Evolutionary conservation across 2,329 filamentous ascomycete genomes (phyloP), one percentile per base, ranked within the genome.

Genomic region (Apiospora malaysiana): DNA sequence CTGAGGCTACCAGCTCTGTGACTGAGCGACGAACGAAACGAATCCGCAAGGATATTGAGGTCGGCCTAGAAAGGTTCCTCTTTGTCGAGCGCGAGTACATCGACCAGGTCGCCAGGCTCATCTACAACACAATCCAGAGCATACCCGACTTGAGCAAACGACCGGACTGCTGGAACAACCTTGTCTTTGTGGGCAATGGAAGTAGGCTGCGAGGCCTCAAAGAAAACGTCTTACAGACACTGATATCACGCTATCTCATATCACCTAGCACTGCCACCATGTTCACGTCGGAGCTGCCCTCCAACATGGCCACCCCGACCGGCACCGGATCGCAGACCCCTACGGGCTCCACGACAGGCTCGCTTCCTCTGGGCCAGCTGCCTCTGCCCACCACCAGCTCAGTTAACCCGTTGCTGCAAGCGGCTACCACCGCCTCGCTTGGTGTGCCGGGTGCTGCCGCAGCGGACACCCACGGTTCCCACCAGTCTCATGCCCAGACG

Each of bases 271-370:
- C 94, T 1, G 94, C 94, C 68, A 98, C 95, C 56, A 98, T 98
- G 78, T 98, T 98, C 86, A 97, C 95, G 46, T 97, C 94, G 27
- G 96, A 99, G 82, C 90, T 98, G 47, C 96, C 96, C 9, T 98
- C 94, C 10, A 95, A 96, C 82, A 89, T 98, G 79, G 94, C 93
- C 42, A 98, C 96, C 0, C 96, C 96, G 1, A 88, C 92, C 14
- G 95, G 94, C 25, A 98, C 95, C 0, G 95, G 95, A 45, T 90
- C 94, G 21, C 96, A 97, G 81, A 98, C 95, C 1, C 97, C 96
- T 0, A 94, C 93, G 2, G 87, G 84, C 76, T 88, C 84, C 74
- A 88, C 85, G 79, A 85, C 80, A 78, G 91, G 78, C 73, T 88
- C 90, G 83, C 85, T 89, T n/a, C 67, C 67, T 32, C 65, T 46